Evolutionary conservation across 768 basidiomycete genomes (phyloP).

Genomic region (Mycena rosella): DNA sequence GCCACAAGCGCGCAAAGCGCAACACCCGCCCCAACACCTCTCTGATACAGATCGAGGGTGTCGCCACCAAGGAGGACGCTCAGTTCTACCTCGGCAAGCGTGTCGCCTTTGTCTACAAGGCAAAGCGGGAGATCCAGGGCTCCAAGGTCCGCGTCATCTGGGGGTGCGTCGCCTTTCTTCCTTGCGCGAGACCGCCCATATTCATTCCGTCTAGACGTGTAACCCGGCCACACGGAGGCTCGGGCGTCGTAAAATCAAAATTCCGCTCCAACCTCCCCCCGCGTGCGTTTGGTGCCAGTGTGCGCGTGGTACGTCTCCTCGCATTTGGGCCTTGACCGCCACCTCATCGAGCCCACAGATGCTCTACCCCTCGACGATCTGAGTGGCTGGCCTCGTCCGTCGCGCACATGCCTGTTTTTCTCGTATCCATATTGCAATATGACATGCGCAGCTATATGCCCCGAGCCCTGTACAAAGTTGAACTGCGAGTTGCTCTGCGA

Average conservation of each 20-base stretch:
- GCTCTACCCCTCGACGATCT: conserved; percentile 93
- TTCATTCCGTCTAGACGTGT: conserved; percentile 72
- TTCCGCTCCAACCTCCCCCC: conserved; percentile 96
- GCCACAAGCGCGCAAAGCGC: conserved; percentile 98
- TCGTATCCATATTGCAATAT: conserved; percentile 58
- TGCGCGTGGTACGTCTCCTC: conserved; percentile 81
- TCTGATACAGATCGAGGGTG: conserved; percentile 97
- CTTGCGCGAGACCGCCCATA: background rate
- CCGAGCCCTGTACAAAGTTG: background rate
- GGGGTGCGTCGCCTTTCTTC: conserved; percentile 72
- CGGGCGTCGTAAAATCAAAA: conserved; percentile 97
- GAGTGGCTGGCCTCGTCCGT: conserved; percentile 46
- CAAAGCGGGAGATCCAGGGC: conserved; percentile 93
- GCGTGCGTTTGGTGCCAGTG: conserved; percentile 91
- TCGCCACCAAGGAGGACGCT: conserved; percentile 92
- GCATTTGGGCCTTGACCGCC: background rate
- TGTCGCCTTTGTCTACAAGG: conserved; percentile 98
- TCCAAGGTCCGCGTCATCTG: conserved; percentile 98
- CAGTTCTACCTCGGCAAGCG: conserved; percentile 99
- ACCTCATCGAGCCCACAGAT: conserved; percentile 62
- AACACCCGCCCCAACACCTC: conserved; percentile 97
- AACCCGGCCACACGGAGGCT: conserved; percentile 93
- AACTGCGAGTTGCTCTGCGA: too few species aligned
- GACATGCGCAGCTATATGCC: conserved; percentile 46
- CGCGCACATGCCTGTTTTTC: conserved; percentile 50